Evolutionary conservation across 164 flowering plant species (phyloP), one percentile per base, ranked within the genome.

Genomic region (Protea cynaroides): DNA sequence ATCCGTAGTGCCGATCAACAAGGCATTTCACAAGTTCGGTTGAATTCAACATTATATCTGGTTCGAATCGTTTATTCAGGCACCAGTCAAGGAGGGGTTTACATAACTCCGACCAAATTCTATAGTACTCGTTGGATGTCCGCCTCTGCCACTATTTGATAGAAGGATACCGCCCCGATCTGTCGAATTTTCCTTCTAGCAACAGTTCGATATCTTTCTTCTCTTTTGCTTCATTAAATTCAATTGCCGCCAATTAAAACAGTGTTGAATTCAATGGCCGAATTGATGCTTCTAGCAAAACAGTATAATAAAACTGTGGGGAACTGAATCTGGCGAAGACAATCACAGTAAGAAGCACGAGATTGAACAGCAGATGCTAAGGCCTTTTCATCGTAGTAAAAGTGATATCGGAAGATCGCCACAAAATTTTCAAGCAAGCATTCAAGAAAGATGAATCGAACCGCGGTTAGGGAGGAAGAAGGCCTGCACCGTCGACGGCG

Each of bases 1-100:
- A 65, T 34, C 78, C 67, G 53, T 58, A 23, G 51, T 76, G 76
- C 68, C 50, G 37, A 71, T 87, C 97, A 52, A 84, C 64, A 1
- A 81, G 84, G 47, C 37, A 62, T 75, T 83, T 88, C 37, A 95
- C 78, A 2, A 65, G 71, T 21, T 67, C 64, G 2, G 75, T 70
- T 74, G 92, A 67, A 24, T 88, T 84, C 60, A 54, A 59, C 89
- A 92, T 84, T 2, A 90, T 71, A 19, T 84, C 86, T 12, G 86
- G 75, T 25, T 85, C 75, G 63, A 74, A 83, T 60, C 79, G 36
- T 64, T 75, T 81, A 56, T 75, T 83, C 59, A 84, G 46, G 11
- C 69, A 71, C 99, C 97, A 95, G 63, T 69, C 77, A 3, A 80
- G 71, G 67, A 94, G 78, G 36, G 63, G 53, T 59, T 74, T 73